A percentile compares a stretch with the other conserved stretches of the same genome.
Evolutionary conservation across 257 asterid genomes (phyloP).

Genomic region (Lithospermum erythrorhizon): DNA sequence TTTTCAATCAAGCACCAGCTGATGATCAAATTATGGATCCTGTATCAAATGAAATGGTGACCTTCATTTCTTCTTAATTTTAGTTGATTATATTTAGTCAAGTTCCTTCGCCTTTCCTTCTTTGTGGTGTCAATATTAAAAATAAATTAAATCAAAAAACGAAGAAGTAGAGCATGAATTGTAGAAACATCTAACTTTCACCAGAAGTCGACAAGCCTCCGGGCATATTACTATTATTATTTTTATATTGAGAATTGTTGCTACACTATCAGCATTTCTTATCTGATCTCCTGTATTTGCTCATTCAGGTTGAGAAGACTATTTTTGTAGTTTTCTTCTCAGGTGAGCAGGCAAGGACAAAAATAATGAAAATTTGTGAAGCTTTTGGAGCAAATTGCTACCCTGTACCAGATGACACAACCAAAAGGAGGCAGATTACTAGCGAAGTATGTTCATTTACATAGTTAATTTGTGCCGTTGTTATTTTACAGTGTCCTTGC

Average conservation of each 20-base stretch:
- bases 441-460: constrained; percentile 61
- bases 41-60: constrained; percentile 72
- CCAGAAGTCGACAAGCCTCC: not conserved
- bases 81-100: not conserved
- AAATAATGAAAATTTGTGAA: constrained; percentile 88
- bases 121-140: not conserved
- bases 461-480: constrained; percentile 1
- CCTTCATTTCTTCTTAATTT: constrained; percentile 6
- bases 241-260: not conserved
- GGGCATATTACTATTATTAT: not conserved
- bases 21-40: constrained; percentile 78
- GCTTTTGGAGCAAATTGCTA: constrained; percentile 96
- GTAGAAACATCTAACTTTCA: not conserved
- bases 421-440: constrained; percentile 72
- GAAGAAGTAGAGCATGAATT: not conserved
- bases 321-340: constrained; percentile 96
- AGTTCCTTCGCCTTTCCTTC: not conserved
- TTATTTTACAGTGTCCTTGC: not conserved
- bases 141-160: too few relatives aligned
- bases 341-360: constrained; percentile 93
- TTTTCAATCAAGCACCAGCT: constrained; percentile 80
- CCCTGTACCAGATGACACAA: constrained; percentile 85
- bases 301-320: constrained; percentile 85
- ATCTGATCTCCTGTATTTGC: constrained; percentile 8
- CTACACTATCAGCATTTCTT: not conserved